phyloP scores from a whole-genome alignment of 768 basidiomycete genomes.

The Amanita inopinata region DNA sequence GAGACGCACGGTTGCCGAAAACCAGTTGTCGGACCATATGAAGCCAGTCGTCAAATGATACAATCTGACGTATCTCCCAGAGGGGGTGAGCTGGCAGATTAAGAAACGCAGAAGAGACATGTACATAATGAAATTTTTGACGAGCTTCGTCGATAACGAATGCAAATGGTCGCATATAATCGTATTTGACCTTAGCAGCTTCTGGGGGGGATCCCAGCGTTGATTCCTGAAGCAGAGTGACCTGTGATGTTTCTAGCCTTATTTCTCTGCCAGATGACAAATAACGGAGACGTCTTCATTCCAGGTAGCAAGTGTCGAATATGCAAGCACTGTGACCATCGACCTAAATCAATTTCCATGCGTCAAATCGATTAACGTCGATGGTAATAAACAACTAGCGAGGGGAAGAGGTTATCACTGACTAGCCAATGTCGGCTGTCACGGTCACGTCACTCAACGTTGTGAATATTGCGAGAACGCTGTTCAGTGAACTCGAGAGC shows the following conservation, averaged over 20 bases:
- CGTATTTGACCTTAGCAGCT: slow-evolving; percentile 17
- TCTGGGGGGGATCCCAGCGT: slow-evolving; percentile 12
- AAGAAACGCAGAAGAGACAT: slow-evolving; percentile 22
- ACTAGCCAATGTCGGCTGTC: slow-evolving; percentile 1
- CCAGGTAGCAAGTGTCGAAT: too few species aligned
- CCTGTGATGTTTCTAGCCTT: slow-evolving; percentile 20
- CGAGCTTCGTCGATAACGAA: slow-evolving; percentile 9
- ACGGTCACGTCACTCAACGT: slow-evolving; percentile 15
- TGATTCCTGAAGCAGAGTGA: slow-evolving; percentile 17
- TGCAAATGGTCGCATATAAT: slow-evolving; percentile 17
- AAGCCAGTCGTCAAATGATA: slow-evolving; percentile 12
- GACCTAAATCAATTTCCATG: too few species aligned
- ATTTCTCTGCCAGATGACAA: slow-evolving; percentile 18
- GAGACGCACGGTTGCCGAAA: slow-evolving; percentile 20
- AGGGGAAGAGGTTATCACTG: not conserved
- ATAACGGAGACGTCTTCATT: slow-evolving; percentile 19
- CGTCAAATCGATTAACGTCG: too few species aligned
- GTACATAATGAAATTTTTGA: slow-evolving; percentile 17
- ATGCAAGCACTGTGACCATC: not conserved
- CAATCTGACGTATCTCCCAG: slow-evolving; percentile 26
- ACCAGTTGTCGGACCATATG: slow-evolving; percentile 20
- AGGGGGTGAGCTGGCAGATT: slow-evolving; percentile 22
- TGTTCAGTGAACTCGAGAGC: too few species aligned
- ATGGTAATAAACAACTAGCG: too few species aligned
- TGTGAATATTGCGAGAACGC: slow-evolving; percentile 4